Conservation (phyloP, 2,329 filamentous ascomycete genomes). For the Pseudopyricularia cyperi region DNA sequence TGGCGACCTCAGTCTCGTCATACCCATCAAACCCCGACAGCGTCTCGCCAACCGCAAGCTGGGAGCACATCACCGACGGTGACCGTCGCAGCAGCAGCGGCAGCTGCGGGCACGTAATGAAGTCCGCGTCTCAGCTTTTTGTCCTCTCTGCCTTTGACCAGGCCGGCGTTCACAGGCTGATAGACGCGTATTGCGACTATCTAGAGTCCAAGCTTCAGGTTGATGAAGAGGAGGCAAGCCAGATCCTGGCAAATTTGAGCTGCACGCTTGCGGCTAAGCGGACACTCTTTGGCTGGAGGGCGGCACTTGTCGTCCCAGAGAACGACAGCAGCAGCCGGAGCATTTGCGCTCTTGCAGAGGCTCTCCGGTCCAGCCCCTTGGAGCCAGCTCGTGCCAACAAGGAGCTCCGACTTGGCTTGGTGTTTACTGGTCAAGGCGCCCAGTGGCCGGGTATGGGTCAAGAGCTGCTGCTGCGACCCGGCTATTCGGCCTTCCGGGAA, state of each 20-base stretch:
- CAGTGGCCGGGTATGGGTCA: conserved; percentile 17
- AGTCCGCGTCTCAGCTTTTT: conserved; percentile 20
- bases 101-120: no score
- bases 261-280: conserved; percentile 1
- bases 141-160: conserved; percentile 11
- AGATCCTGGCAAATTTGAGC: background rate
- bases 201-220: background rate
- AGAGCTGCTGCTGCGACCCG: conserved; percentile 11
- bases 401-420: no score
- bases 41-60: no score
- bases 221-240: background rate
- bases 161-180: background rate
- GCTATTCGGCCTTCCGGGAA: background rate
- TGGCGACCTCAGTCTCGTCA: no score
- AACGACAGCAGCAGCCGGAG: no score
- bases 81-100: no score
- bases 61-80: no score
- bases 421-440: conserved; percentile 18
- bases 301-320: background rate
- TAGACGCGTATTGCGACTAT: no score
- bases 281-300: background rate
- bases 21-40: no score
- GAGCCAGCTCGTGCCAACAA: no score
- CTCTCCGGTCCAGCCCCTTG: no score
- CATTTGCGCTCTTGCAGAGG: no score